A percentile compares a stretch with the other conserved stretches of the same genome.
Evolutionary conservation across 2,329 filamentous ascomycete species (phyloP).

Genomic region (Colletotrichum spinosum): DNA sequence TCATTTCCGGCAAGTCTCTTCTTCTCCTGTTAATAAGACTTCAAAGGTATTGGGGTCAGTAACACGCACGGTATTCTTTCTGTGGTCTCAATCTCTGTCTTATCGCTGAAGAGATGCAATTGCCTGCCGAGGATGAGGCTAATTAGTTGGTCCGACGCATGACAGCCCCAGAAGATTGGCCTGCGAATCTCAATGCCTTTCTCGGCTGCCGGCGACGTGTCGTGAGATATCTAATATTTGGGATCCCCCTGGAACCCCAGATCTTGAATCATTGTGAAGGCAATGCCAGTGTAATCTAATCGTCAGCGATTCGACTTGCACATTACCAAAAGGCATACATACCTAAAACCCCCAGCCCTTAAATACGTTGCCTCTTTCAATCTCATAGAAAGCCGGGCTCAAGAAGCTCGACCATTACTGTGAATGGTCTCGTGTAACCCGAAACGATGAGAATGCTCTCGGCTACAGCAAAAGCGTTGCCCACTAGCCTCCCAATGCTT

Average conservation of each 20-base stretch:
- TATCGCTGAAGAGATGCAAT: slow-evolving; percentile 32
- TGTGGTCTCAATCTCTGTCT: slow-evolving; percentile 31
- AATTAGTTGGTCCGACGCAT: slow-evolving; percentile 43
- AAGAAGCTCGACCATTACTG: slow-evolving; percentile 43
- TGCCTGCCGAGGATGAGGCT: slow-evolving; percentile 39
- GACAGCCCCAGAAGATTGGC: slow-evolving; percentile 47
- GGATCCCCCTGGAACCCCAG: slow-evolving; percentile 45
- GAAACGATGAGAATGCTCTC: slow-evolving; percentile 43
- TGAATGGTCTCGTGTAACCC: slow-evolving; percentile 39
- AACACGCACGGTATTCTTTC: slow-evolving; percentile 18
- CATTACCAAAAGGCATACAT: slow-evolving; percentile 17
- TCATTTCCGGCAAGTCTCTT: slow-evolving; percentile 40
- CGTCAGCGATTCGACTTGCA: background rate
- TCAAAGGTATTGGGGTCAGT: fast-evolving
- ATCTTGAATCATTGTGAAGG: slow-evolving; percentile 46
- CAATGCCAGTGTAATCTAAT: slow-evolving; percentile 39
- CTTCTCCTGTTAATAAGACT: background rate
- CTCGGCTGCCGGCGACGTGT: slow-evolving; percentile 36
- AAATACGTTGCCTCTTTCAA: slow-evolving; percentile 42
- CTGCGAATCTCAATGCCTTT: slow-evolving; percentile 44
- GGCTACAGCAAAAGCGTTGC: slow-evolving; percentile 40
- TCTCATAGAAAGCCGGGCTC: slow-evolving; percentile 45
- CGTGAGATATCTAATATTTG: slow-evolving; percentile 39
- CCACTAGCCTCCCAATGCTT: slow-evolving; percentile 30
- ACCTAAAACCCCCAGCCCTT: slow-evolving; percentile 45